Percentiles rank a stretch among this genome's conserved stretches.
These are phyloP conservation scores for Paralagenidium karlingii DNA, from an alignment of 352 stramenopile genomes.

Conservation along the genomic window DNA sequence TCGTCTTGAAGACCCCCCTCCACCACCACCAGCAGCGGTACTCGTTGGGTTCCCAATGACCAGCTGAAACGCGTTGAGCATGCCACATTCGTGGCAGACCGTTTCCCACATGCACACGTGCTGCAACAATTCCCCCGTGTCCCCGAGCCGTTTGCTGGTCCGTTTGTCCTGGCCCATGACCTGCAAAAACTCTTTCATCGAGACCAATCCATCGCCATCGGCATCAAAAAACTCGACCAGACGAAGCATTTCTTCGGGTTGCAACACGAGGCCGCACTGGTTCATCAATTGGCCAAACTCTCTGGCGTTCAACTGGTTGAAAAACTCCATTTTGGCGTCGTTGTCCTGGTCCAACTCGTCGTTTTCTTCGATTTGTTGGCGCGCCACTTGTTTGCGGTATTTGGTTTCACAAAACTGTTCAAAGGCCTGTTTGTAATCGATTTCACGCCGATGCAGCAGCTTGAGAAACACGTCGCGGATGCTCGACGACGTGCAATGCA, in stretches of 20 bases:
- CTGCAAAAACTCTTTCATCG: conserved; percentile 68
- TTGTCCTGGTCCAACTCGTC: conserved; percentile 49
- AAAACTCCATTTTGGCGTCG: conserved; percentile 44
- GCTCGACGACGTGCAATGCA: conserved; percentile 76
- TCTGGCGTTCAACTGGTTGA: conserved; percentile 24
- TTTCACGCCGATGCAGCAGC: conserved; percentile 73
- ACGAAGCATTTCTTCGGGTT: conserved; percentile 61
- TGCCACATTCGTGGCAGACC: conserved; percentile 83
- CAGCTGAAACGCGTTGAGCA: conserved; percentile 84
- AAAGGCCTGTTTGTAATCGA: conserved; percentile 80
- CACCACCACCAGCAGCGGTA: conserved; percentile 17
- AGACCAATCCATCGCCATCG: conserved; percentile 50
- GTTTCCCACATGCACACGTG: conserved; percentile 87
- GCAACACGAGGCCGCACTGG: conserved; percentile 69
- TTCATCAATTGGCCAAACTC: conserved; percentile 48
- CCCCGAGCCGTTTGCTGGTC: conserved; percentile 41
- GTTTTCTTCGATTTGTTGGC: conserved; percentile 15
- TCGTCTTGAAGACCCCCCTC: too few species aligned
- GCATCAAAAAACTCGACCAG: conserved; percentile 82
- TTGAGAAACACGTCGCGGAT: conserved; percentile 86
- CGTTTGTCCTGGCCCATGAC: conserved; percentile 75
- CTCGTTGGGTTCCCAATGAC: conserved; percentile 21
- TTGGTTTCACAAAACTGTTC: conserved; percentile 44
- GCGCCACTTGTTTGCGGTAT: conserved; percentile 37
- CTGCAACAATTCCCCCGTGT: conserved; percentile 62